Evolutionary conservation across 2,329 filamentous ascomycete species (phyloP).

Genomic region (Calonectria pteridis): DNA sequence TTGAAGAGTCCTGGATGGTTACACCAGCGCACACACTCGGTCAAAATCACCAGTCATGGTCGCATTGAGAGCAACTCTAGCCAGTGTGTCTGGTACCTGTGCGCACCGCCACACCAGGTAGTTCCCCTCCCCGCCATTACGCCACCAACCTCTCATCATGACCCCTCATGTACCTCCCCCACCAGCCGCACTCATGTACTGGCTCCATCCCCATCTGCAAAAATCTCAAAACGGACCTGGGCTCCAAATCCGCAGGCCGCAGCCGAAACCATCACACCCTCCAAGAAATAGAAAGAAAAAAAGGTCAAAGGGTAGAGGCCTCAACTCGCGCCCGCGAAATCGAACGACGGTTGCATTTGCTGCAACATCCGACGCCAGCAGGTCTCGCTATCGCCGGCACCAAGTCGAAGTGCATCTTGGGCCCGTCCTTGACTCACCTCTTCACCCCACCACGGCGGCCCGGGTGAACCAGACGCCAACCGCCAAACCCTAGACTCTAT

Average conservation of each 20-base stretch:
- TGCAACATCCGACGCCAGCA: slow-evolving; percentile 25
- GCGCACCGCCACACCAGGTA: slow-evolving; percentile 35
- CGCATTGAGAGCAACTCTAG: neutral
- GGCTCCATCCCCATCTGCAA: slow-evolving; percentile 26
- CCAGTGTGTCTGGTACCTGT: slow-evolving; percentile 26
- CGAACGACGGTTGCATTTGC: slow-evolving; percentile 42
- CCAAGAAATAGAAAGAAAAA: slow-evolving; percentile 22
- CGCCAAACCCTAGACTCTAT: slow-evolving; percentile 5
- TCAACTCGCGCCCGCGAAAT: slow-evolving; percentile 35
- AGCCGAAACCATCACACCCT: slow-evolving; percentile 43
- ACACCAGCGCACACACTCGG: neutral
- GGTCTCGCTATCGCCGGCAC: slow-evolving; percentile 34
- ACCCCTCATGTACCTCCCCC: slow-evolving; percentile 1
- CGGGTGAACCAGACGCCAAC: slow-evolving; percentile 4
- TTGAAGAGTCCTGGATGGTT: slow-evolving; percentile 5
- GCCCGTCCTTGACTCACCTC: slow-evolving; percentile 15
- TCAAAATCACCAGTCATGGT: slow-evolving; percentile 14
- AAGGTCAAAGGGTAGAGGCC: slow-evolving; percentile 28
- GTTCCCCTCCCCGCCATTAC: neutral
- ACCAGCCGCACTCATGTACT: slow-evolving; percentile 27
- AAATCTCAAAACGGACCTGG: slow-evolving; percentile 44
- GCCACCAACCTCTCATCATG: neutral
- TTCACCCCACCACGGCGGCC: slow-evolving; percentile 12
- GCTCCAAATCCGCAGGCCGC: slow-evolving; percentile 40
- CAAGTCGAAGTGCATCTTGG: neutral